Evolutionary conservation across 495 filamentous ascomycete genomes (phyloP).

Genomic region (Podospora didyma): DNA sequence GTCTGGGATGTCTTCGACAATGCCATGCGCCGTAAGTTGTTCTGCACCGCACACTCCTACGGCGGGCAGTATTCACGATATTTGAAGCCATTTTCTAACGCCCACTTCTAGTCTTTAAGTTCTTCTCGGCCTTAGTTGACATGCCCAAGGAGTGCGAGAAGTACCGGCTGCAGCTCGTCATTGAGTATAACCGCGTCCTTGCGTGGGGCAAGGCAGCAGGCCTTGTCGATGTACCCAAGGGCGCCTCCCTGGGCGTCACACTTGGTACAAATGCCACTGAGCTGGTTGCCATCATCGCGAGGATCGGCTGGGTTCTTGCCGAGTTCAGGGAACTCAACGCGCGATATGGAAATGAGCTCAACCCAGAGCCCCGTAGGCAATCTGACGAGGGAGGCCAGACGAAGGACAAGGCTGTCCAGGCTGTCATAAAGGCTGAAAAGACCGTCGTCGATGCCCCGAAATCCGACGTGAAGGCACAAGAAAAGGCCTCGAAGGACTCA

Average conservation of each 20-base stretch:
- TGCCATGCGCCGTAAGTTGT: slow-evolving; percentile 20
- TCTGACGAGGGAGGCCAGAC: background rate
- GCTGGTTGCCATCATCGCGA: slow-evolving; percentile 23
- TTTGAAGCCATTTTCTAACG: background rate
- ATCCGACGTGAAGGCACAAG: no score
- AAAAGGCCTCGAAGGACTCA: no score
- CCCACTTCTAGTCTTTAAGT: slow-evolving; percentile 22
- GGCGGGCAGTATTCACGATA: background rate
- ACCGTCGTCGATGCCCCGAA: no score
- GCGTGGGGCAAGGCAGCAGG: slow-evolving; percentile 32
- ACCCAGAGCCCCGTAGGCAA: background rate
- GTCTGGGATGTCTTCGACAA: slow-evolving; percentile 28
- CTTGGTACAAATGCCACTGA: slow-evolving; percentile 26
- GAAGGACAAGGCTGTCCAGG: no score
- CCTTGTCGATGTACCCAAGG: slow-evolving; percentile 25
- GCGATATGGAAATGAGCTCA: slow-evolving; percentile 28
- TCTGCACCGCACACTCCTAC: background rate
- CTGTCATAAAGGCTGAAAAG: no score
- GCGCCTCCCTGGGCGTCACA: slow-evolving; percentile 17
- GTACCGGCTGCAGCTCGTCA: slow-evolving; percentile 30
- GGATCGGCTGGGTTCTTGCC: slow-evolving; percentile 28
- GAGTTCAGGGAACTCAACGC: slow-evolving; percentile 30
- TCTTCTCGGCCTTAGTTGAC: slow-evolving; percentile 27
- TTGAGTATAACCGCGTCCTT: slow-evolving; percentile 32
- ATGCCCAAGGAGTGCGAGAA: slow-evolving; percentile 30